phyloP scores from a whole-genome alignment of 768 basidiomycete genomes.

The Trametes maxima region DNA sequence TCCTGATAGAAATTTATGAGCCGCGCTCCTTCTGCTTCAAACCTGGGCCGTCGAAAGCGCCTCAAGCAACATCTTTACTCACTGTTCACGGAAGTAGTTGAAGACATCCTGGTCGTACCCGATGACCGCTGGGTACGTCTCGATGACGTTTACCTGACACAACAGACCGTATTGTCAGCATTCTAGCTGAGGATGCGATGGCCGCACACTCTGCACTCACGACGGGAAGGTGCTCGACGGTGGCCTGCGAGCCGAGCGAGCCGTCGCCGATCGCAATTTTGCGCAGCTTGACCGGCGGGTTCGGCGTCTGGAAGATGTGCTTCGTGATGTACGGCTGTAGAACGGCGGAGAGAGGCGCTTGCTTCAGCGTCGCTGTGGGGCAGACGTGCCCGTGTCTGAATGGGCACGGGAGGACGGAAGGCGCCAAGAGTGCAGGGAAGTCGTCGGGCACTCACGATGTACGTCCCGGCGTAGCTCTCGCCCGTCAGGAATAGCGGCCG shows the following conservation, averaged over 20 bases:
- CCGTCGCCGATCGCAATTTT: slow-evolving; percentile 77
- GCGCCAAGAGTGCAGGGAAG: slow-evolving; percentile 47
- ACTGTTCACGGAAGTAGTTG: slow-evolving; percentile 71
- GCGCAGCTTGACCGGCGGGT: slow-evolving; percentile 69
- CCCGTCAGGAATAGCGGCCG: slow-evolving; percentile 72
- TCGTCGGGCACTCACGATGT: slow-evolving; percentile 49
- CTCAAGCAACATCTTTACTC: slow-evolving; percentile 28
- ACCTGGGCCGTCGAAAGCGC: too few species aligned
- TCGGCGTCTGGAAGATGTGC: slow-evolving; percentile 60
- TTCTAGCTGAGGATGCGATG: slow-evolving; percentile 50
- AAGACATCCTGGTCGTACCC: slow-evolving; percentile 67
- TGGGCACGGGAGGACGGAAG: slow-evolving; percentile 27
- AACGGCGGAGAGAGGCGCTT: not conserved
- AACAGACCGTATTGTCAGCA: slow-evolving; percentile 15
- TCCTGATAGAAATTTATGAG: slow-evolving; percentile 39
- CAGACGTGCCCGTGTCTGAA: slow-evolving; percentile 28
- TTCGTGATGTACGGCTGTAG: slow-evolving; percentile 73
- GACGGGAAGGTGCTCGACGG: slow-evolving; percentile 24
- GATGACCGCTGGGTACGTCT: slow-evolving; percentile 76
- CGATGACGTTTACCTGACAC: slow-evolving; percentile 53
- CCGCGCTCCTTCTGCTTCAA: slow-evolving; percentile 36
- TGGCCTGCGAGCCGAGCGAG: slow-evolving; percentile 41
- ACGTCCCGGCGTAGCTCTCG: slow-evolving; percentile 75
- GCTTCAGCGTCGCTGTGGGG: slow-evolving; percentile 35
- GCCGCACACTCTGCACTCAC: slow-evolving; percentile 34